Evolutionary conservation across 805 yeast genomes (phyloP), one percentile per base, ranked within the genome.

Genomic region (Candida oleophila): DNA sequence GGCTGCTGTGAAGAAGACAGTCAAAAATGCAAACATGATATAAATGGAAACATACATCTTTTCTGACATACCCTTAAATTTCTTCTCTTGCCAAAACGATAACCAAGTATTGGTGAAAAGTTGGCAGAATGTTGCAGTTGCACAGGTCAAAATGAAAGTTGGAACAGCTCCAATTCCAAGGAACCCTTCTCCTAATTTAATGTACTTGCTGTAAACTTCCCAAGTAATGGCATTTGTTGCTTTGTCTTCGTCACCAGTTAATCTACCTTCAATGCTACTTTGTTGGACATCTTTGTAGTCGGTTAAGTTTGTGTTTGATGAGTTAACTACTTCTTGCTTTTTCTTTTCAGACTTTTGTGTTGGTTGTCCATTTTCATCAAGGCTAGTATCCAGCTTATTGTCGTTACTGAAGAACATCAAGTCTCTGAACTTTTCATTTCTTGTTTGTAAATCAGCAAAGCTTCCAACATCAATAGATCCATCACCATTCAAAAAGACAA

Each of bases 351-450:
- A 38, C 15, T 47, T 44, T 61, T 30, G 61, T 56, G 55, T 76
- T 57, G 46, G 66, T 72, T 42, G 59, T 53, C 16, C 61, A 19
- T 60, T 60, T 16, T 68, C 63, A 45, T 71, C 52, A 15, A 42
- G 44, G 62, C 62, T 49, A 18, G 39, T 36, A 7, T 36, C 39
- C 39, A 36, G 39, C 14, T 48, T 48, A 15, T 47, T 44, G 12
- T 61, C 65, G 30, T 54, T 47, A 47, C 74, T 66, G 54, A 65
- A 80, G 38, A 77, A 74, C 67, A 83, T 71, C 54, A 85, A 68
- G 12, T 74, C 70, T 18, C 64, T 65, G 56, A 87, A 83, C 7
- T 71, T 74, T 2, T 55, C 43, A 51, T 78, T 83, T 47, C 66
- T 57, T 4, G 37, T 42, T 16, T 49, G 50, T 46, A 72, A 64